A percentile compares a stretch with the other conserved stretches of the same genome.
Evolutionary conservation across 1,284 basidiomycete species (phyloP).

Genomic region (Puccinia hordei): DNA sequence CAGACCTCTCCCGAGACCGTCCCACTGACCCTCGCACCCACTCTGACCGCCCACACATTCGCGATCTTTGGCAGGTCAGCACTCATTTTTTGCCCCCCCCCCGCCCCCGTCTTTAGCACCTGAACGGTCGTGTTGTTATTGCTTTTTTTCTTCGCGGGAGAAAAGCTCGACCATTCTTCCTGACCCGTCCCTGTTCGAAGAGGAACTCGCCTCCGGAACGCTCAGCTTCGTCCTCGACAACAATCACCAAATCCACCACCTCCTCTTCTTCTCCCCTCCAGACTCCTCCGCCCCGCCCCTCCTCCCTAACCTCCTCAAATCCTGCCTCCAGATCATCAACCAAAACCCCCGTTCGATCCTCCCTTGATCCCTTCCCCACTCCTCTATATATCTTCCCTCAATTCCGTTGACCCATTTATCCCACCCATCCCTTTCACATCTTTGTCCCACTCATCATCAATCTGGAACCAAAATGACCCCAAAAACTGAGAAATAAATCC

Average conservation of each 20-base stretch:
- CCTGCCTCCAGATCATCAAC: background rate
- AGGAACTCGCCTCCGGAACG: conserved; percentile 74
- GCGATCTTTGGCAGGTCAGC: conserved; percentile 8
- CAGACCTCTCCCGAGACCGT: conserved; percentile 63
- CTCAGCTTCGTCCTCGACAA: conserved; percentile 71
- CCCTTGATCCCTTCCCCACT: too few species aligned
- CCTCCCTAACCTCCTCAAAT: background rate
- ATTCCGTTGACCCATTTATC: too few species aligned
- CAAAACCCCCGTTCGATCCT: too few species aligned
- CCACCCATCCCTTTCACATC: too few species aligned
- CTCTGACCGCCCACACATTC: conserved; percentile 62
- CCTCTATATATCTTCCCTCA: too few species aligned
- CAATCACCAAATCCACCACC: conserved; percentile 51
- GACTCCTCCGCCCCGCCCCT: background rate
- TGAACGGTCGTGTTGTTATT: too few species aligned
- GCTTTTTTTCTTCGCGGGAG: too few species aligned
- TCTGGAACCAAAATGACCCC: too few species aligned
- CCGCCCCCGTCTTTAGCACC: too few species aligned
- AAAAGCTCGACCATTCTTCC: conserved; percentile 68
- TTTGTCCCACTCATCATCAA: too few species aligned
- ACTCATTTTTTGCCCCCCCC: too few species aligned
- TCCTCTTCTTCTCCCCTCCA: background rate
- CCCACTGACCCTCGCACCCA: conserved; percentile 64
- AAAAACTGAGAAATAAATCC: too few species aligned
- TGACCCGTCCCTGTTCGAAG: conserved; percentile 87